A percentile compares a stretch with the other conserved stretches of the same genome.
Evolutionary conservation across 345 rosid genomes (phyloP).

Genomic region (Pugionium cornutum): DNA sequence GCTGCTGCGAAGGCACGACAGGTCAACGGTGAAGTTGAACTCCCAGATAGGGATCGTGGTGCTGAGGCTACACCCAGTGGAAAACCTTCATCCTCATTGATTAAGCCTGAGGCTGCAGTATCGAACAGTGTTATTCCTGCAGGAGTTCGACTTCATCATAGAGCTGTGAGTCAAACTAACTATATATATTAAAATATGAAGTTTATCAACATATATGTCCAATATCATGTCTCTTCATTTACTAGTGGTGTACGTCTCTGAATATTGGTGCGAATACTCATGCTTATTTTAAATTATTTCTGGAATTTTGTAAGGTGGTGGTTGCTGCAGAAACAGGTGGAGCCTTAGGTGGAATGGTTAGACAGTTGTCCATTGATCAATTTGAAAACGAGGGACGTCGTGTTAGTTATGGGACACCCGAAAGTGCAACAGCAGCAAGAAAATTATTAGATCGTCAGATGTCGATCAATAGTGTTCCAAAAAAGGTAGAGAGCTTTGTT

Average conservation of each 20-base stretch:
- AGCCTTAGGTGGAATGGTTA: constrained; percentile 81
- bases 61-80: constrained; percentile 84
- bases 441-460: constrained; percentile 81
- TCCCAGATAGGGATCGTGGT: constrained; percentile 67
- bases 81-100: constrained; percentile 53
- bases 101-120: constrained; percentile 65
- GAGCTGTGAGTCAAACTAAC: constrained; percentile 58
- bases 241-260: background rate
- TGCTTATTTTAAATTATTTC: background rate
- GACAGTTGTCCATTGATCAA: constrained; percentile 81
- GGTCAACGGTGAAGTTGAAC: constrained; percentile 75
- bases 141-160: constrained; percentile 77
- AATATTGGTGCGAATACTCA: no score
- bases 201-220: constrained; percentile 3
- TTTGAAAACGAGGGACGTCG: constrained; percentile 89
- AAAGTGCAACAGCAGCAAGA: constrained; percentile 79
- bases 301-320: constrained; percentile 59
- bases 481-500: constrained; percentile 53
- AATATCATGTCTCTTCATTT: constrained; percentile 20
- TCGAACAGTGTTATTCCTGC: constrained; percentile 51
- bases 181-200: background rate
- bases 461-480: constrained; percentile 83
- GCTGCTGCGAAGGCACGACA: constrained; percentile 93
- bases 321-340: constrained; percentile 87
- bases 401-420: constrained; percentile 82